Evolutionary conservation across 306 rosid genomes (phyloP).

Genomic region (Cucumis sativus): DNA sequence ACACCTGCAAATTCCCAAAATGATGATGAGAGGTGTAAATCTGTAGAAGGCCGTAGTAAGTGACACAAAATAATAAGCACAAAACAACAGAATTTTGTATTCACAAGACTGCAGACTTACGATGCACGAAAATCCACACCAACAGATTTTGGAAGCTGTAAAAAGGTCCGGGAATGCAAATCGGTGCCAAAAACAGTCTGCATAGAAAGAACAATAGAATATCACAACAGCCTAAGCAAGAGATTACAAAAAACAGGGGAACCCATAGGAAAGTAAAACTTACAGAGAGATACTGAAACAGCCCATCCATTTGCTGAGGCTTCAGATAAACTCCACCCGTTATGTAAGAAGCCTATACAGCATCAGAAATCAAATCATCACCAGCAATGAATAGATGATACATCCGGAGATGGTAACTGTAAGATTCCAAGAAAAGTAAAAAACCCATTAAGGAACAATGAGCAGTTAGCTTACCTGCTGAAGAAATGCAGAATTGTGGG

Average conservation of each 20-base stretch:
- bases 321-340: slow-evolving; percentile 88
- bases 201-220: slow-evolving; percentile 17
- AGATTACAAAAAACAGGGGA: not conserved
- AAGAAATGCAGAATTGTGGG: slow-evolving; percentile 82
- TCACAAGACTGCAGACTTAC: slow-evolving; percentile 33
- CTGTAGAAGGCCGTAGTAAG: not conserved
- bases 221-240: slow-evolving; percentile 3
- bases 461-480: slow-evolving; percentile 74
- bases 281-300: slow-evolving; percentile 89
- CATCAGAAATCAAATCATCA: slow-evolving; percentile 10
- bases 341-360: slow-evolving; percentile 73
- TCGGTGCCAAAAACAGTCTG: slow-evolving; percentile 95
- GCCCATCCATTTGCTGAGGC: slow-evolving; percentile 77
- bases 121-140: slow-evolving; percentile 99
- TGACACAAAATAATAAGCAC: not conserved
- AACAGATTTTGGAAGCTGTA: slow-evolving; percentile 84
- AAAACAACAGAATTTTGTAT: not conserved
- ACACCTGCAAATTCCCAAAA: slow-evolving; percentile 55
- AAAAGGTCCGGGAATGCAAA: slow-evolving; percentile 79
- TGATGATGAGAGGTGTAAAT: not conserved
- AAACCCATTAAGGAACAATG: not conserved
- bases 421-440: not conserved
- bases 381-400: not conserved
- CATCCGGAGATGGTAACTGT: not conserved
- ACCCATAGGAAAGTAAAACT: slow-evolving; percentile 10